Evolutionary conservation across 495 filamentous ascomycete species (phyloP).

Genomic region (Xylaria sp.): DNA sequence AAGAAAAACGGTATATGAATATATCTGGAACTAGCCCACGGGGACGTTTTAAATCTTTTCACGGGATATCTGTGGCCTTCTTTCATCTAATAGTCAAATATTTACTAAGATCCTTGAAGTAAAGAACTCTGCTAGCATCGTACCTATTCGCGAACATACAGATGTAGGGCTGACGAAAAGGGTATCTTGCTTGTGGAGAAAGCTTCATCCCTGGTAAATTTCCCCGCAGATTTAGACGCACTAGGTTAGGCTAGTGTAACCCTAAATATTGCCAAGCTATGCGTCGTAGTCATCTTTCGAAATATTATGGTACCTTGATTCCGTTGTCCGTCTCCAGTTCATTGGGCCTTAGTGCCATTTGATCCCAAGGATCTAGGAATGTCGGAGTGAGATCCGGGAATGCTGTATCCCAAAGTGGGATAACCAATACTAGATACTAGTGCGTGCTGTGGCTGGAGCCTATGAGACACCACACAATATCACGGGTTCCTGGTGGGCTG

Average conservation of each 20-base stretch:
- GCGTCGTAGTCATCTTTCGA: background rate
- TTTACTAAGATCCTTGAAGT: background rate
- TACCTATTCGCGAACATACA: background rate
- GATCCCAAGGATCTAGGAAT: background rate
- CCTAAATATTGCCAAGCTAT: background rate
- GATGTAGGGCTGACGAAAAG: background rate
- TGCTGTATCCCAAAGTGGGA: background rate
- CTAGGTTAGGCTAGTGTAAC: background rate
- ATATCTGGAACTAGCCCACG: background rate
- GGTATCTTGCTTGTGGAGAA: background rate
- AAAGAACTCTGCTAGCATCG: background rate
- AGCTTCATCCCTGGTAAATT: background rate
- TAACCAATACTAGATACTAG: background rate
- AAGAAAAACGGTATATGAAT: background rate
- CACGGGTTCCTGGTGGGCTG: background rate
- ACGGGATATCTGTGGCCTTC: background rate
- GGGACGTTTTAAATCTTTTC: background rate
- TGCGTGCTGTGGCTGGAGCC: background rate
- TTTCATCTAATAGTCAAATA: background rate
- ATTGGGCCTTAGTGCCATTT: background rate
- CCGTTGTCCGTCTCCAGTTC: background rate
- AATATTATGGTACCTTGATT: background rate
- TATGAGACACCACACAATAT: background rate
- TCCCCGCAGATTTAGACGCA: background rate
- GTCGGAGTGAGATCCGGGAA: background rate